Percentiles rank a stretch among this genome's conserved stretches.
Conservation (phyloP, 1,284 basidiomycete species). For the Trametes hirsuta region DNA sequence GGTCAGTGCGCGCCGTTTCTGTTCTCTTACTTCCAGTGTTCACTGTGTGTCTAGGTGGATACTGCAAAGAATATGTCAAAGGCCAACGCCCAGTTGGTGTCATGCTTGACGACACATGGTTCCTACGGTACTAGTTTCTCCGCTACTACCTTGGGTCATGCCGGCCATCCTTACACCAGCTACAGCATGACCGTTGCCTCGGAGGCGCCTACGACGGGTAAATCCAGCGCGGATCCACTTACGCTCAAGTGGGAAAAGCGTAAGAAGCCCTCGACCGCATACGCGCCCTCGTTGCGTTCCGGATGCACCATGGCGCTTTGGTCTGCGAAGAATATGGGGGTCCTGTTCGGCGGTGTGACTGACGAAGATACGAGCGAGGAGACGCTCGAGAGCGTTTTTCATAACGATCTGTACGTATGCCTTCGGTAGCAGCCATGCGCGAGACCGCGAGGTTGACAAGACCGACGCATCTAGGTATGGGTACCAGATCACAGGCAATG, state of each 20-base stretch:
- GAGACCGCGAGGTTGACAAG: neutral
- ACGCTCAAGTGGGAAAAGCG: constrained; percentile 84
- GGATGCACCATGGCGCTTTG: constrained; percentile 89
- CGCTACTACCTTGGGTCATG: neutral
- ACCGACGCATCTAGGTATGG: constrained; percentile 58
- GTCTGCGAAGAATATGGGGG: constrained; percentile 68
- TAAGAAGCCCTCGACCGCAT: constrained; percentile 74
- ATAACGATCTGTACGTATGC: constrained; percentile 74
- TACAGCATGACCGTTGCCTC: constrained; percentile 42
- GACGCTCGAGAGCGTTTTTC: constrained; percentile 82
- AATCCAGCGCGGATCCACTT: constrained; percentile 50
- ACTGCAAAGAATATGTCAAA: constrained; percentile 91
- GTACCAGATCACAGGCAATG: constrained; percentile 80
- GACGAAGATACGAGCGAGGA: constrained; percentile 91
- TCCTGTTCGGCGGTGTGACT: constrained; percentile 91
- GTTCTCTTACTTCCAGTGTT: too few relatives aligned
- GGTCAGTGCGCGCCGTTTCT: constrained; percentile 45
- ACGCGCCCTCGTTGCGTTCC: constrained; percentile 71
- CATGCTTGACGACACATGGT: constrained; percentile 92
- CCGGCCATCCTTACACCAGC: neutral
- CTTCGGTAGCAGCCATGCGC: neutral
- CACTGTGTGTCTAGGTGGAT: constrained; percentile 61
- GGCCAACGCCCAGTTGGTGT: constrained; percentile 87
- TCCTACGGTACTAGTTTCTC: constrained; percentile 62
- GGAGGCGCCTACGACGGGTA: constrained; percentile 30